Percentiles rank a stretch among this genome's conserved stretches.
Conservation (phyloP, 2,329 filamentous ascomycete genomes). For the Beauveria varroae region DNA sequence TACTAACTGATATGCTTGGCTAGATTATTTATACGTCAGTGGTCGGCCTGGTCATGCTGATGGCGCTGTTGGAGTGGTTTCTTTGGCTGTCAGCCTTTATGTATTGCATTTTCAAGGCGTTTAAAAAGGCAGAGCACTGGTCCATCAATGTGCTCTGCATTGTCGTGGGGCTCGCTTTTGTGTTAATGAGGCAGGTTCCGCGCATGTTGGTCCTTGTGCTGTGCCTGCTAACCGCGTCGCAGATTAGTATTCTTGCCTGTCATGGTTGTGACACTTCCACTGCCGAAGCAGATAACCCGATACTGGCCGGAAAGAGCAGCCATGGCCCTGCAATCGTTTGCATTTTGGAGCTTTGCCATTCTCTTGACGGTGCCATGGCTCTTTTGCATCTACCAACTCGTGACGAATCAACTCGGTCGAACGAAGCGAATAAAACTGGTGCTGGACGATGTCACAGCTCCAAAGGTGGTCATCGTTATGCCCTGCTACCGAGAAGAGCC, state of each 20-base stretch:
- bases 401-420: slow-evolving; percentile 78
- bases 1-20: slow-evolving; percentile 14
- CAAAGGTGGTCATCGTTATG: slow-evolving; percentile 95
- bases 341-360: slow-evolving; percentile 85
- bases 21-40: slow-evolving; percentile 82
- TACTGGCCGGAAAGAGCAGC: slow-evolving; percentile 68
- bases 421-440: slow-evolving; percentile 75
- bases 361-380: slow-evolving; percentile 86
- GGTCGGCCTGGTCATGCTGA: slow-evolving; percentile 72
- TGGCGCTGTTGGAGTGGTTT: slow-evolving; percentile 86
- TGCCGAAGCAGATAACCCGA: slow-evolving; percentile 63
- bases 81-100: slow-evolving; percentile 90
- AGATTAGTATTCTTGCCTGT: slow-evolving; percentile 84
- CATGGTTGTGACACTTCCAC: slow-evolving; percentile 85
- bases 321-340: slow-evolving; percentile 78
- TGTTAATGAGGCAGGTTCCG: slow-evolving; percentile 58
- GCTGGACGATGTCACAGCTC: slow-evolving; percentile 76
- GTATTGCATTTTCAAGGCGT: slow-evolving; percentile 86
- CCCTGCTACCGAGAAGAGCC: slow-evolving; percentile 92
- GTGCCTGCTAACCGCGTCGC: slow-evolving; percentile 12
- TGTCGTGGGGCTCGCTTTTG: slow-evolving; percentile 66
- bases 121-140: slow-evolving; percentile 81
- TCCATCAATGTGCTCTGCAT: slow-evolving; percentile 73
- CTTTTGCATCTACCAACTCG: slow-evolving; percentile 85
- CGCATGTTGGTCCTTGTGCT: background rate